These are phyloP conservation scores for Cryphonectria carpinicola DNA, from an alignment of 2,329 filamentous ascomycete genomes.

Conservation along the genomic window DNA sequence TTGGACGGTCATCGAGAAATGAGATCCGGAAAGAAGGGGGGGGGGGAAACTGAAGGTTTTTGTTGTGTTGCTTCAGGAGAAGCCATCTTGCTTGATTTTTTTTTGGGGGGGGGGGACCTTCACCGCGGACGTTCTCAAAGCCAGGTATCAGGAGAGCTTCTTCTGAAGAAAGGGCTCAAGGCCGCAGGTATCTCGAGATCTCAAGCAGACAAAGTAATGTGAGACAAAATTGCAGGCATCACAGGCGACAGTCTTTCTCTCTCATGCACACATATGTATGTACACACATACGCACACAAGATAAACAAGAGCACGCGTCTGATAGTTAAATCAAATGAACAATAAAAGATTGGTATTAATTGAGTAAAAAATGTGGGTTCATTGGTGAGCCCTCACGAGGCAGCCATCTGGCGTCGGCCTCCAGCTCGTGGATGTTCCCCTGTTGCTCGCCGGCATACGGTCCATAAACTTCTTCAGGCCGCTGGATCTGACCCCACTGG, in stretches of 20 bases:
- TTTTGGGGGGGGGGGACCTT: neutral
- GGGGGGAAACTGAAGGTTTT: too few species aligned
- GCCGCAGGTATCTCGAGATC: neutral
- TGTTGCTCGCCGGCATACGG: conserved; percentile 19
- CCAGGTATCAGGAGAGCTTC: neutral
- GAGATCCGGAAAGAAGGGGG: neutral
- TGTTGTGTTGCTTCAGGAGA: neutral
- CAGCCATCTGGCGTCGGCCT: conserved; percentile 27
- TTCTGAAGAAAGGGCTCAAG: neutral
- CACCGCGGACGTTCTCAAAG: neutral
- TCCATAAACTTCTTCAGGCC: conserved; percentile 18
- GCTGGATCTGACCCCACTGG: conserved; percentile 14
- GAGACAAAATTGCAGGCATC: conserved; percentile 16
- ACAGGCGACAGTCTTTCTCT: neutral
- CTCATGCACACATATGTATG: neutral
- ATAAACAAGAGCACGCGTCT: neutral
- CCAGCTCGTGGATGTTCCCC: conserved; percentile 19
- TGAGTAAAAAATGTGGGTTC: neutral
- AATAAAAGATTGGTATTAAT: conserved; percentile 21
- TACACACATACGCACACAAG: neutral
- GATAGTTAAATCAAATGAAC: conserved; percentile 10
- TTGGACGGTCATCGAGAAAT: neutral
- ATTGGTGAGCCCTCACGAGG: conserved; percentile 11
- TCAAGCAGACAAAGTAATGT: neutral
- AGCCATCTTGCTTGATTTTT: neutral